Conservation (phyloP, 768 basidiomycete genomes). For the Strobilomyces echinocephalus region DNA sequence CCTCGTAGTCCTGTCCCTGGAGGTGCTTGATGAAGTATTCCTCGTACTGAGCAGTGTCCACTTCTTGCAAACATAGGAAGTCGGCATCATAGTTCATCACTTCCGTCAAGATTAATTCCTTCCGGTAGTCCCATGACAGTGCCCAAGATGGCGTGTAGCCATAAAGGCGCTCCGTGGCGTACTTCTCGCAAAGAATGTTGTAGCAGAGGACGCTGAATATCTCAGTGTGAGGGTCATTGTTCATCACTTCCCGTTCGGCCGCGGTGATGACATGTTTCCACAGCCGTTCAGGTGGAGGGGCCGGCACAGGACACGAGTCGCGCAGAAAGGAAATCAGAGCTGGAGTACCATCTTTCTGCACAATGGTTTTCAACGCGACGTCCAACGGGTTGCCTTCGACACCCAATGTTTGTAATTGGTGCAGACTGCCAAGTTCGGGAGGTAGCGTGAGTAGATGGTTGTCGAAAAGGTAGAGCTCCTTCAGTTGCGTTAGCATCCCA, state of each 20-base stretch:
- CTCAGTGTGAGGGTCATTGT: constrained; percentile 65
- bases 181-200: constrained; percentile 92
- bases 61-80: constrained; percentile 92
- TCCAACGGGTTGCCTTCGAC: constrained; percentile 97
- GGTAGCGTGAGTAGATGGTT: constrained; percentile 87
- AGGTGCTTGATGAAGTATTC: constrained; percentile 82
- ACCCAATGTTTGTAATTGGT: constrained; percentile 89
- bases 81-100: constrained; percentile 78
- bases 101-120: constrained; percentile 82
- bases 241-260: constrained; percentile 54
- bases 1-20: constrained; percentile 75
- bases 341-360: constrained; percentile 93
- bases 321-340: constrained; percentile 88
- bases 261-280: constrained; percentile 65
- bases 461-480: constrained; percentile 94
- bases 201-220: constrained; percentile 79
- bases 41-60: constrained; percentile 88
- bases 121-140: constrained; percentile 90
- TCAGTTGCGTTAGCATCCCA: constrained; percentile 84
- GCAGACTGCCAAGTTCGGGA: constrained; percentile 80
- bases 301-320: constrained; percentile 82
- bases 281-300: constrained; percentile 72
- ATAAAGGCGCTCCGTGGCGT: constrained; percentile 84
- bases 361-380: constrained; percentile 62
- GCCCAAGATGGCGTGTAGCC: constrained; percentile 98